These are phyloP conservation scores for Fragaria vesca DNA, from an alignment of 306 rosid species.

Conservation along the genomic window DNA sequence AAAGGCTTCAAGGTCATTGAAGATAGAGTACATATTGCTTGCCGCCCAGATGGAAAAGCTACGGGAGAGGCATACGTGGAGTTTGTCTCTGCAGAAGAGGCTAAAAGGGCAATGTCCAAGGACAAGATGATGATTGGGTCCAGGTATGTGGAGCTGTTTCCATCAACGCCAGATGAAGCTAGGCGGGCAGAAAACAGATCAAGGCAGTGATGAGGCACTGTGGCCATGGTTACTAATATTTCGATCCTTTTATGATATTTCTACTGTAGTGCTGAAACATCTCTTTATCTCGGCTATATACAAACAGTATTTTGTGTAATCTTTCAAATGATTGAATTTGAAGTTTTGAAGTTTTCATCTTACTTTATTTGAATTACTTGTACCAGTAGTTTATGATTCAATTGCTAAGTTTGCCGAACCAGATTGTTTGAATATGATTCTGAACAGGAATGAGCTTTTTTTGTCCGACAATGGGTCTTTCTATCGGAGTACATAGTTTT, in stretches of 20 bases:
- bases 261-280: conserved; percentile 13
- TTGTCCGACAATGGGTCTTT: not conserved
- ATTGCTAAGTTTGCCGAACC: not conserved
- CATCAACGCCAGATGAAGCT: conserved; percentile 95
- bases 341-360: not conserved
- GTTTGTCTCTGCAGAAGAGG: conserved; percentile 83
- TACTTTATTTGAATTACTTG: not conserved
- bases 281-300: conserved; percentile 2
- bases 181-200: conserved; percentile 96
- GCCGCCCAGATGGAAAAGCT: conserved; percentile 97
- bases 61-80: conserved; percentile 97
- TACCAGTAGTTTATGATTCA: not conserved
- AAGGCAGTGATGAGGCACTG: conserved; percentile 57
- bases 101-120: conserved; percentile 87
- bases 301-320: conserved; percentile 2
- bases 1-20: conserved; percentile 69
- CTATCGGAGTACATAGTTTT: not conserved
- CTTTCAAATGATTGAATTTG: conserved; percentile 3
- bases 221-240: conserved; percentile 9
- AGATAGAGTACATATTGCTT: conserved; percentile 79
- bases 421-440: not conserved
- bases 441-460: not conserved
- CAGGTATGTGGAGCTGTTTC: conserved; percentile 97
- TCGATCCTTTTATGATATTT: conserved; percentile 2
- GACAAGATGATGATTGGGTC: conserved; percentile 99